Percentiles rank a stretch among this genome's conserved stretches.
Evolutionary conservation across 805 yeast genomes (phyloP).

Genomic region (Candida cerambycidarum): DNA sequence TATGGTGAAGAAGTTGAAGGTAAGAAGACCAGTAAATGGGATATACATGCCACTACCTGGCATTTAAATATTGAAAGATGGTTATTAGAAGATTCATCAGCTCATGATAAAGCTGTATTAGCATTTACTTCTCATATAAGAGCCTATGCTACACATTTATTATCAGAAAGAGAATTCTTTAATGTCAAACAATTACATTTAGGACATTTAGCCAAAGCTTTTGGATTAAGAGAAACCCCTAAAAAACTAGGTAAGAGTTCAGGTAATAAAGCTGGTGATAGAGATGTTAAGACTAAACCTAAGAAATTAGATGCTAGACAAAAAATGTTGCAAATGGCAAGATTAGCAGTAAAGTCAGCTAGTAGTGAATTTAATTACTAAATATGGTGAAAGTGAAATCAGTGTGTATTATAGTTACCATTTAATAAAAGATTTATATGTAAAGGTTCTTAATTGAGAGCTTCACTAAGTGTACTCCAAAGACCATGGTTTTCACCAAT

Average conservation of each 20-base stretch:
- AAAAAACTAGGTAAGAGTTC: slow-evolving; percentile 60
- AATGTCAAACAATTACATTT: slow-evolving; percentile 81
- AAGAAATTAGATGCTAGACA: slow-evolving; percentile 68
- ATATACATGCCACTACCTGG: slow-evolving; percentile 93
- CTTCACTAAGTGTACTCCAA: too few relatives aligned
- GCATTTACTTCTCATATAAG: slow-evolving; percentile 88
- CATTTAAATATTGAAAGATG: slow-evolving; percentile 89
- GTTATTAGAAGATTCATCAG: slow-evolving; percentile 65
- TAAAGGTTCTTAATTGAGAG: slow-evolving; percentile 18
- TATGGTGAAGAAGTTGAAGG: slow-evolving; percentile 34
- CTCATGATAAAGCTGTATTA: slow-evolving; percentile 66
- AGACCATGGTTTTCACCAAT: too few relatives aligned
- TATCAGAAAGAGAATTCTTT: slow-evolving; percentile 75
- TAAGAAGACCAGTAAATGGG: slow-evolving; percentile 64
- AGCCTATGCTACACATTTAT: slow-evolving; percentile 93
- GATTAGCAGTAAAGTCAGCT: slow-evolving; percentile 59
- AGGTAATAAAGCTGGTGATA: slow-evolving; percentile 18
- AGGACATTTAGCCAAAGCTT: slow-evolving; percentile 94
- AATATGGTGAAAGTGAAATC: background rate
- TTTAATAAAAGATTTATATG: too few relatives aligned
- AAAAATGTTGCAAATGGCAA: slow-evolving; percentile 75
- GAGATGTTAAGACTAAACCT: slow-evolving; percentile 22
- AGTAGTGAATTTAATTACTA: slow-evolving; percentile 72
- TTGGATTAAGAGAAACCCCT: slow-evolving; percentile 94
- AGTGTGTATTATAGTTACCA: too few relatives aligned